Conservation (phyloP, 2,329 filamentous ascomycete species). For the Ophiocordyceps unilateralis region DNA sequence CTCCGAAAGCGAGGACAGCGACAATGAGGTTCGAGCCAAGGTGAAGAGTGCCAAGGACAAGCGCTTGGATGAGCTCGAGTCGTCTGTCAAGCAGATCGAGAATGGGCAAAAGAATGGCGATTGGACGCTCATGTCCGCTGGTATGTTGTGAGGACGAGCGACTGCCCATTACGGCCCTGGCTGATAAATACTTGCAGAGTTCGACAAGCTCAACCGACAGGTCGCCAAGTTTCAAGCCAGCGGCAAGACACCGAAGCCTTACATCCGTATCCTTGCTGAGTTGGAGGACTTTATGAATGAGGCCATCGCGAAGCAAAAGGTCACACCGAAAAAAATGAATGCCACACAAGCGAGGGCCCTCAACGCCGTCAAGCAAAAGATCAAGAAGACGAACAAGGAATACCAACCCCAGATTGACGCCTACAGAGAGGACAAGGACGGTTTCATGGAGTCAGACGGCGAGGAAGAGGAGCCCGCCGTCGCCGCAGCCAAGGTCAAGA, state of each 20-base stretch:
- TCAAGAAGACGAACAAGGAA: constrained; percentile 98
- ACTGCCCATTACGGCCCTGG: not conserved
- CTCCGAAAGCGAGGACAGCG: constrained; percentile 69
- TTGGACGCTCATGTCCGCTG: constrained; percentile 81
- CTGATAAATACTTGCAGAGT: constrained; percentile 39
- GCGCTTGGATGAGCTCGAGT: constrained; percentile 82
- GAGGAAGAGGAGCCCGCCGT: constrained; percentile 46
- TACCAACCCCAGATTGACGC: constrained; percentile 74
- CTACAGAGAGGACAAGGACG: constrained; percentile 72
- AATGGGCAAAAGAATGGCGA: constrained; percentile 97
- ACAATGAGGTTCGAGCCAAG: constrained; percentile 68
- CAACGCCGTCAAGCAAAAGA: constrained; percentile 93
- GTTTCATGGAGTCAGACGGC: constrained; percentile 71
- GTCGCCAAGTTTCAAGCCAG: constrained; percentile 61
- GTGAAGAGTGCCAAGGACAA: constrained; percentile 99
- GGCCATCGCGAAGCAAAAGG: constrained; percentile 87
- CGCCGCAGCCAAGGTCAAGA: constrained; percentile 21
- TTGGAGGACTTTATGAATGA: constrained; percentile 91
- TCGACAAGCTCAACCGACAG: constrained; percentile 85
- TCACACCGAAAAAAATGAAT: constrained; percentile 96
- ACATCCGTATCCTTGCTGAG: constrained; percentile 84
- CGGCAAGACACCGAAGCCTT: constrained; percentile 71
- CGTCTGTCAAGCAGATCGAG: constrained; percentile 77
- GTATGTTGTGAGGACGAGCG: constrained; percentile 32
- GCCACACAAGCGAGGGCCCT: constrained; percentile 83